phyloP scores from a whole-genome alignment of 345 rosid genomes.

The Noccaea caerulescens region DNA sequence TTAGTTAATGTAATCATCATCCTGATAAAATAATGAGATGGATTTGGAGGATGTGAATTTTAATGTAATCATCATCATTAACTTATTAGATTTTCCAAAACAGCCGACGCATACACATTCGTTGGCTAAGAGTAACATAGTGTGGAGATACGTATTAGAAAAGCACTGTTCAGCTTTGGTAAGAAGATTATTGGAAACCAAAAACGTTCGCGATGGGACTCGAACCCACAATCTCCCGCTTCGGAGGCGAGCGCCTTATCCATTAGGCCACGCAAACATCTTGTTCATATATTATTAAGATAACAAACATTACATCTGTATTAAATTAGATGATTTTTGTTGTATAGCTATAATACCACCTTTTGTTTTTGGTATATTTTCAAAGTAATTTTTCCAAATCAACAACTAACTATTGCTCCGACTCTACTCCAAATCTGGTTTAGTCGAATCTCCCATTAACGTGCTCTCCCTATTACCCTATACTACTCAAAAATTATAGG shows the following conservation, averaged over 20 bases:
- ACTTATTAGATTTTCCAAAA: constrained; percentile 14
- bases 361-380: no score
- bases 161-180: background rate
- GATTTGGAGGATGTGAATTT: constrained; percentile 1
- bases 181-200: background rate
- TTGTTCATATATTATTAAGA: no score
- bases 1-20: constrained; percentile 20
- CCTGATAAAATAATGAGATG: background rate
- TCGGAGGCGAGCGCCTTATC: constrained; percentile 99
- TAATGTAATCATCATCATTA: background rate
- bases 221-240: constrained; percentile 99
- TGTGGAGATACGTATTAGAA: no score
- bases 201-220: constrained; percentile 69
- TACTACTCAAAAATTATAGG: no score
- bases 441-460: no score
- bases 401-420: no score
- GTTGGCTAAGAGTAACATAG: background rate
- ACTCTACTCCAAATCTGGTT: no score
- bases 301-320: no score
- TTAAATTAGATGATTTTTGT: no score
- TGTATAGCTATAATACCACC: no score
- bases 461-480: no score
- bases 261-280: constrained; percentile 93
- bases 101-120: constrained; percentile 9
- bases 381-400: no score